A percentile compares a stretch with the other conserved stretches of the same genome.
These are phyloP conservation scores for Kodamaea sp. DNA, from an alignment of 1,139 yeast species.

Conservation along the genomic window DNA sequence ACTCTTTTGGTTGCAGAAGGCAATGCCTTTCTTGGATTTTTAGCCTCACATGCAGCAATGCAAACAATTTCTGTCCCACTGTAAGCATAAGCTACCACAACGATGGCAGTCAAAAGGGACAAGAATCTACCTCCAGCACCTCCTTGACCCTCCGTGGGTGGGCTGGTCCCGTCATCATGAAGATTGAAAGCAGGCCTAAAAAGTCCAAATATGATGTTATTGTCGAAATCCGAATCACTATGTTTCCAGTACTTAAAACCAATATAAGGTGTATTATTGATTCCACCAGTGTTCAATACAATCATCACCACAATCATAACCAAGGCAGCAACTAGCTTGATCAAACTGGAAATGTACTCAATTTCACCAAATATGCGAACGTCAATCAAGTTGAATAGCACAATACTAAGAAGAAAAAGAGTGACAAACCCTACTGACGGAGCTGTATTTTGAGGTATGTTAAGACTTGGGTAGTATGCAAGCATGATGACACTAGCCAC, in stretches of 20 bases:
- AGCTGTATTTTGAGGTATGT: constrained; percentile 47
- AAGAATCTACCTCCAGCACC: constrained; percentile 67
- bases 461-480: constrained; percentile 58
- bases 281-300: constrained; percentile 53
- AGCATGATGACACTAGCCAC: constrained; percentile 79
- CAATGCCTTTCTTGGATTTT: constrained; percentile 74
- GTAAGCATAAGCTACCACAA: constrained; percentile 71
- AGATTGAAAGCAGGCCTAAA: constrained; percentile 71
- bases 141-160: constrained; percentile 50
- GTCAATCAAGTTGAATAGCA: constrained; percentile 60
- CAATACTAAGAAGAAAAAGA: constrained; percentile 50
- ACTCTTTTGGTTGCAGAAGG: constrained; percentile 79
- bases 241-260: constrained; percentile 72
- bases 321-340: constrained; percentile 57
- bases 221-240: constrained; percentile 48
- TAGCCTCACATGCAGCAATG: constrained; percentile 84
- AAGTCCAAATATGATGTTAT: constrained; percentile 62
- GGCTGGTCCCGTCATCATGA: constrained; percentile 50
- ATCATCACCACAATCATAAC: constrained; percentile 66
- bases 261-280: constrained; percentile 45
- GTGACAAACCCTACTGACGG: constrained; percentile 67
- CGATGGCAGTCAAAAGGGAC: constrained; percentile 62
- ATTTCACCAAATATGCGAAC: constrained; percentile 76
- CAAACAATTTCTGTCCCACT: constrained; percentile 83
- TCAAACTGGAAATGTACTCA: constrained; percentile 62